A percentile compares a stretch with the other conserved stretches of the same genome.
phyloP scores from a whole-genome alignment of 2,329 filamentous ascomycete species.

The Calonectria crousiana region DNA sequence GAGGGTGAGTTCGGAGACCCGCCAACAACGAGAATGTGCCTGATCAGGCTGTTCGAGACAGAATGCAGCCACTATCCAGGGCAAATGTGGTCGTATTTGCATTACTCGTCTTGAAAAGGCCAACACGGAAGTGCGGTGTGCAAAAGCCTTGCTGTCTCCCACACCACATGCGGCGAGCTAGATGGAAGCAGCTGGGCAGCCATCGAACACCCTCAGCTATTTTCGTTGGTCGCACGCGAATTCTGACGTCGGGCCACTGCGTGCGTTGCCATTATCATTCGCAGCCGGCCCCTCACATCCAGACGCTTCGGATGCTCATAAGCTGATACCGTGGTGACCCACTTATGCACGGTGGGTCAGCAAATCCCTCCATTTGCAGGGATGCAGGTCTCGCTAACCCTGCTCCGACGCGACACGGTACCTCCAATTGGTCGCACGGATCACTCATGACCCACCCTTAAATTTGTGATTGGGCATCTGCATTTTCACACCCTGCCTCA shows the following conservation, averaged over 20 bases:
- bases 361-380: slow-evolving; percentile 3
- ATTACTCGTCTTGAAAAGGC: background rate
- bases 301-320: background rate
- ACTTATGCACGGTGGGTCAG: slow-evolving; percentile 29
- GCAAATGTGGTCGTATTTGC: background rate
- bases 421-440: background rate
- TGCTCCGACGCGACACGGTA: background rate
- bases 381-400: slow-evolving; percentile 1
- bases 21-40: background rate
- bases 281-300: background rate
- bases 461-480: slow-evolving; percentile 22
- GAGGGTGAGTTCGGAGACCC: background rate
- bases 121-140: background rate
- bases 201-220: background rate
- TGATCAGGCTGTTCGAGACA: background rate
- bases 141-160: background rate
- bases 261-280: background rate
- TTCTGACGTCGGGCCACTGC: slow-evolving; percentile 4
- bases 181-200: slow-evolving; percentile 1
- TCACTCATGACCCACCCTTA: slow-evolving; percentile 1
- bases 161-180: background rate
- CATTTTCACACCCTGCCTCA: slow-evolving; percentile 10
- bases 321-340: slow-evolving; percentile 18
- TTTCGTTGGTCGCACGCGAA: background rate
- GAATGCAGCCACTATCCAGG: background rate